Evolutionary conservation across 164 flowering plant species (phyloP), one percentile per base, ranked within the genome.

Genomic region (Vitis cinerea): DNA sequence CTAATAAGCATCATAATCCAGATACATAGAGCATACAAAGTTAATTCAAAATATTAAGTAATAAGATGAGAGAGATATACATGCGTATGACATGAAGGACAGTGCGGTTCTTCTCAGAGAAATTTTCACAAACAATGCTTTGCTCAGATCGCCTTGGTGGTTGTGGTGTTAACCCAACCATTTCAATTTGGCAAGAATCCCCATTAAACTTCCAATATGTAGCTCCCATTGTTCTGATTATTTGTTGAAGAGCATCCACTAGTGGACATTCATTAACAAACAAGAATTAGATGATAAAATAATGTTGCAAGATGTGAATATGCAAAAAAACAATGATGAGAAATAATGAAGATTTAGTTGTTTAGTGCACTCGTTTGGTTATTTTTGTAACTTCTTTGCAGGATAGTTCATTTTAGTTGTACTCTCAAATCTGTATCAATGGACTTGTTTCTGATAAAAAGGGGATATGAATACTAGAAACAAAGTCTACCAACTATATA

Each of bases 161-260:
- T 52, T 53, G 51, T 12, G n/a, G 44, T 17, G 77, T 68, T 8
- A 70, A 4, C 12, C 78, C 79, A 63, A 81, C 77, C 70, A 61
- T 50, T 68, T 80, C 72, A 61, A 80, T 17, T 12, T 71, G 61
- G 56, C 87, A 84, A 44, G 73, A 59, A 67, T 71, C 75, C 50
- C 71, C 72, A 74, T 82, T 50, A 29, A 84, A 84, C 66, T 56
- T 65, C 87, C 85, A 82, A 66, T 72, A 44, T 30, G 56, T 75
- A 59, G 82, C 80, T 30, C 84, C 85, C 85, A 84, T 55, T 47
- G 75, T 69, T 13, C 51, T 63, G n/a, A 47, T 52, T 19, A 74
- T 73, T 63, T 67, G 66, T 63, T 74, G 64, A 9, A 77, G 69
- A 67, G 75, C 75, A 44, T 71, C 77, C 63, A 73, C 80, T 77